Evolutionary conservation across 202 grass and related monocot genomes (phyloP).

Genomic region (Elaeis oleifera): DNA sequence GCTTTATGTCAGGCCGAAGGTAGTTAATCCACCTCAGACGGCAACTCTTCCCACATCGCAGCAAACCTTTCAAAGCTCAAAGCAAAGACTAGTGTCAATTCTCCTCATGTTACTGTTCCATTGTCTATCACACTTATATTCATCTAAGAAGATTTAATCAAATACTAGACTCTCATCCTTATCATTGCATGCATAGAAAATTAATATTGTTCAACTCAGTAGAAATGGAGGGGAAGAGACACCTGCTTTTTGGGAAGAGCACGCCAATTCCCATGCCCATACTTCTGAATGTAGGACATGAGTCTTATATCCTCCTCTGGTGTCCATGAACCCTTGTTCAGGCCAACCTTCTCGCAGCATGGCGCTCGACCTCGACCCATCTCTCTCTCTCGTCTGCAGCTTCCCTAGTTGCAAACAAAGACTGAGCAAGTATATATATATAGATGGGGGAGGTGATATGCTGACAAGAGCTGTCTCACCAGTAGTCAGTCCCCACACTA

Average conservation of each 20-base stretch:
- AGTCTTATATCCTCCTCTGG: constrained; percentile 66
- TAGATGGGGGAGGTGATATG: background rate
- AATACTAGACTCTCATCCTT: no score
- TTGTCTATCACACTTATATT: background rate
- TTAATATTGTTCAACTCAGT: no score
- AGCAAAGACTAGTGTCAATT: no score
- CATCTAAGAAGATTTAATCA: no score
- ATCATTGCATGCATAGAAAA: no score
- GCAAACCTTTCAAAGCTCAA: constrained; percentile 15
- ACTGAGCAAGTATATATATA: constrained; percentile 5
- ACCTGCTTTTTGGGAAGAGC: constrained; percentile 81
- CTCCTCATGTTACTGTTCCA: background rate
- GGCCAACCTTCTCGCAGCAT: constrained; percentile 72
- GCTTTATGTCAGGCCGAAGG: constrained; percentile 67
- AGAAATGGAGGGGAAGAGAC: background rate
- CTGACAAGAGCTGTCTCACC: constrained; percentile 9
- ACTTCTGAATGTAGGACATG: constrained; percentile 57
- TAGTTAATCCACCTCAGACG: constrained; percentile 24
- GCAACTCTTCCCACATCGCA: constrained; percentile 16
- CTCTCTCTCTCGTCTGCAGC: background rate
- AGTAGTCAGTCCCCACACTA: constrained; percentile 1
- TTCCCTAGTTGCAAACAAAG: background rate
- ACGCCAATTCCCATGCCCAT: constrained; percentile 72
- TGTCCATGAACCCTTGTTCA: constrained; percentile 82
- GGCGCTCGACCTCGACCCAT: constrained; percentile 73